Evolutionary conservation across 1,284 basidiomycete species (phyloP).

Genomic region (Moniliophthora roreri): DNA sequence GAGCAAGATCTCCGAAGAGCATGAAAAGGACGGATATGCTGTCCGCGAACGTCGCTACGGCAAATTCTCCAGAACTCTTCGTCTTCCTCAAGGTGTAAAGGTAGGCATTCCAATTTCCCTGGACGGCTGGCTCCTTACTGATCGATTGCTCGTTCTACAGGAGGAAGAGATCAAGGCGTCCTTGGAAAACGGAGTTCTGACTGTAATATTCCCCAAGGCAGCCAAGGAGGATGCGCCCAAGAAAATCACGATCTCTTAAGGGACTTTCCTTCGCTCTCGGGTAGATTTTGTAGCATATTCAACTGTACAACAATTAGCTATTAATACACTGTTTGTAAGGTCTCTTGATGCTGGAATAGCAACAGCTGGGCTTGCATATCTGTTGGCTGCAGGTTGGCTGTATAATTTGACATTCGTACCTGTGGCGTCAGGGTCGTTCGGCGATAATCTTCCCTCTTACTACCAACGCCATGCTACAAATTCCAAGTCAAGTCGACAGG

Average conservation of each 20-base stretch:
- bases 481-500: too few species aligned
- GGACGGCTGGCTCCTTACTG: not conserved
- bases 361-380: too few species aligned
- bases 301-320: too few species aligned
- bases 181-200: not conserved
- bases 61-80: slow-evolving; percentile 1
- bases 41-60: not conserved
- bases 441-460: too few species aligned
- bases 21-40: slow-evolving; percentile 1
- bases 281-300: too few species aligned
- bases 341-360: too few species aligned
- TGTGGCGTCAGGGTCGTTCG: too few species aligned
- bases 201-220: not conserved
- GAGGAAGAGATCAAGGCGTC: slow-evolving; percentile 1
- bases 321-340: too few species aligned
- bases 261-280: too few species aligned
- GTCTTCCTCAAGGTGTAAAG: not conserved
- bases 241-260: not conserved
- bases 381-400: too few species aligned
- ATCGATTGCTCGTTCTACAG: not conserved
- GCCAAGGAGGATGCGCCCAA: not conserved
- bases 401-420: too few species aligned
- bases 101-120: not conserved
- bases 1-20: not conserved
- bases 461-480: too few species aligned